These are phyloP conservation scores for Celoporthe dispersa DNA, from an alignment of 2,329 filamentous ascomycete genomes.

Conservation along the genomic window DNA sequence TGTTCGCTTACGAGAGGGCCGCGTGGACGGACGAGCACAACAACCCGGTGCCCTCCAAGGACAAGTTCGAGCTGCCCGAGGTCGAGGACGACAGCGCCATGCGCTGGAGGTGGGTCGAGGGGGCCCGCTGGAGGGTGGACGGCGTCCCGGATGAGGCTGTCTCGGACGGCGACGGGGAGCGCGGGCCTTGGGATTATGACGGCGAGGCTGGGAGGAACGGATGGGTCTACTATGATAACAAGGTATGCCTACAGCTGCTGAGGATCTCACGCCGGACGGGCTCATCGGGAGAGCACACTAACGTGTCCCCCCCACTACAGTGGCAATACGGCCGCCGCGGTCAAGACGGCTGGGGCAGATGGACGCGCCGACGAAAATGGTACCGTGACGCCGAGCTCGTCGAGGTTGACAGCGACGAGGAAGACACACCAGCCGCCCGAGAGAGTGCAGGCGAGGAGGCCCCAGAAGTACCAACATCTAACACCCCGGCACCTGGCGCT, in stretches of 20 bases:
- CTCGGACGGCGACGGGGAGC: constrained; percentile 40
- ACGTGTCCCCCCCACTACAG: constrained; percentile 45
- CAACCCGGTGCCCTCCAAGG: constrained; percentile 76
- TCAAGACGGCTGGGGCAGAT: constrained; percentile 89
- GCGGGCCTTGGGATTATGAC: constrained; percentile 54
- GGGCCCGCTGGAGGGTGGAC: constrained; percentile 85
- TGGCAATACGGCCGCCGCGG: constrained; percentile 89
- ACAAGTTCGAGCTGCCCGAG: constrained; percentile 67
- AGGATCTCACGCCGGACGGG: no score
- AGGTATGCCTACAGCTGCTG: constrained; percentile 57
- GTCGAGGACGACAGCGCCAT: constrained; percentile 63
- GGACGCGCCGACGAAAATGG: constrained; percentile 94
- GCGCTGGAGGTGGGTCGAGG: constrained; percentile 78
- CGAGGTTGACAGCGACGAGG: constrained; percentile 58
- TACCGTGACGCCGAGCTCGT: constrained; percentile 95
- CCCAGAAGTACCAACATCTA: background rate
- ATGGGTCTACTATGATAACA: constrained; percentile 98
- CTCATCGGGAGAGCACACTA: background rate
- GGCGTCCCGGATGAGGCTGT: constrained; percentile 63
- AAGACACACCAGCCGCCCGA: constrained; percentile 40
- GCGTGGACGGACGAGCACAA: constrained; percentile 97
- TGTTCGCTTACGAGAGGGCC: constrained; percentile 87
- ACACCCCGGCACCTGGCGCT: constrained; percentile 32
- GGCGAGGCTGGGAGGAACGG: constrained; percentile 69
- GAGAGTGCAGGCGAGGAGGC: constrained; percentile 34